A percentile compares a stretch with the other conserved stretches of the same genome.
phyloP scores from a whole-genome alignment of 495 filamentous ascomycete genomes.

The Aspergillus funiculosus region DNA sequence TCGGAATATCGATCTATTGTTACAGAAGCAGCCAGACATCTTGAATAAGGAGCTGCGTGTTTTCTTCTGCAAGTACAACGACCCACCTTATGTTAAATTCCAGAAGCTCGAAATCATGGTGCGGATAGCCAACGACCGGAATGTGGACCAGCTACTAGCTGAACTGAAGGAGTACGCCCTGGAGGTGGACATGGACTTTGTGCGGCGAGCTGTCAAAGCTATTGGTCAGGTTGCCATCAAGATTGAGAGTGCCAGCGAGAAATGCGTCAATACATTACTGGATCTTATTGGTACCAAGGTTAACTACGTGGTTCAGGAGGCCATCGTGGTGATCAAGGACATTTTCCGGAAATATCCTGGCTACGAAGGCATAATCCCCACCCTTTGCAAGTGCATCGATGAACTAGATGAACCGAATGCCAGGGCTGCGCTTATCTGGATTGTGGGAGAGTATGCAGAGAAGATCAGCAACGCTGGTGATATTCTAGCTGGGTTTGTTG shows the following conservation, averaged over 20 bases:
- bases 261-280: slow-evolving; percentile 88
- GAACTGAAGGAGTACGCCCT: slow-evolving; percentile 96
- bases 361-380: slow-evolving; percentile 96
- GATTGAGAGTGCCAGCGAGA: slow-evolving; percentile 88
- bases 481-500: slow-evolving; percentile 78
- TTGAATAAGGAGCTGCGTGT: slow-evolving; percentile 95
- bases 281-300: slow-evolving; percentile 96
- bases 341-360: slow-evolving; percentile 97
- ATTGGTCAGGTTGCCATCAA: slow-evolving; percentile 98
- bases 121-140: slow-evolving; percentile 95
- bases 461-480: slow-evolving; percentile 97
- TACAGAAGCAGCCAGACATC: slow-evolving; percentile 94
- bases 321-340: slow-evolving; percentile 96
- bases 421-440: slow-evolving; percentile 90
- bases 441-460: slow-evolving; percentile 97
- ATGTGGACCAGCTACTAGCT: slow-evolving; percentile 88
- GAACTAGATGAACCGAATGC: slow-evolving; percentile 94
- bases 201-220: slow-evolving; percentile 84
- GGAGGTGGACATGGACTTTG: slow-evolving; percentile 99
- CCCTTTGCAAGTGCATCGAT: slow-evolving; percentile 92
- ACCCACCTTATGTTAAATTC: slow-evolving; percentile 94
- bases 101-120: slow-evolving; percentile 99
- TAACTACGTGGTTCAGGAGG: slow-evolving; percentile 98
- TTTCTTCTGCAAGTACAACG: slow-evolving; percentile 99
- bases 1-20: slow-evolving; percentile 88